phyloP scores from a whole-genome alignment of 306 rosid genomes.

The Inga oerstediana region DNA sequence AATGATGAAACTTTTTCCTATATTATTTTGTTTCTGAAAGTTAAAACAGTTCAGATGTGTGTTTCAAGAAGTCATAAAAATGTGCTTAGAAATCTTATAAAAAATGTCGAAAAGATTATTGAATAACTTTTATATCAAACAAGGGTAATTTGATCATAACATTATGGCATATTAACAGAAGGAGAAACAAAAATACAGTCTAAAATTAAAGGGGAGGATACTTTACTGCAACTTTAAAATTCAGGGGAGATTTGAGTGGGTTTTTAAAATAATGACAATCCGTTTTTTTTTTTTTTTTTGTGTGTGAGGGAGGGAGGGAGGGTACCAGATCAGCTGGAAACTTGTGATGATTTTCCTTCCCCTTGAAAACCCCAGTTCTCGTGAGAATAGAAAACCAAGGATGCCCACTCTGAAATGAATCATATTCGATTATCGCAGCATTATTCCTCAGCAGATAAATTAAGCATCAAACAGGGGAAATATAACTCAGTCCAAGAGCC shows the following conservation, averaged over 20 bases:
- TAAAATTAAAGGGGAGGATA: background rate
- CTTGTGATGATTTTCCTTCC: constrained; percentile 67
- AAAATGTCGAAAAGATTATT: too few species aligned
- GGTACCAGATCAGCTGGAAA: constrained; percentile 59
- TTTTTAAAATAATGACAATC: background rate
- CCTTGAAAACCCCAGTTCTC: constrained; percentile 91
- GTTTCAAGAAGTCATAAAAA: background rate
- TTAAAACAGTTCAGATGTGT: background rate
- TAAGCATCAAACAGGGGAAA: constrained; percentile 17
- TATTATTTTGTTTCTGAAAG: too few species aligned
- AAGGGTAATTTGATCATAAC: background rate
- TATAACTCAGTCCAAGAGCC: constrained; percentile 24
- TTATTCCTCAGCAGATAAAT: constrained; percentile 22
- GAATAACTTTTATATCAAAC: too few species aligned
- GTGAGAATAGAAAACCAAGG: constrained; percentile 99
- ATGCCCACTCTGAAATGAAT: constrained; percentile 69
- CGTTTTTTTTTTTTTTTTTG: background rate
- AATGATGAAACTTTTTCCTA: too few species aligned
- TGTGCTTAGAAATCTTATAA: too few species aligned
- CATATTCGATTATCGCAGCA: background rate
- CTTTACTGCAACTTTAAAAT: background rate
- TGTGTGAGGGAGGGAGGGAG: background rate
- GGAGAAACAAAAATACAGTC: background rate
- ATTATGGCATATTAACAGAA: background rate
- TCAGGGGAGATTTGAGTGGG: background rate